phyloP scores from a whole-genome alignment of 164 flowering plant species.

The Kingdonia uniflora region DNA sequence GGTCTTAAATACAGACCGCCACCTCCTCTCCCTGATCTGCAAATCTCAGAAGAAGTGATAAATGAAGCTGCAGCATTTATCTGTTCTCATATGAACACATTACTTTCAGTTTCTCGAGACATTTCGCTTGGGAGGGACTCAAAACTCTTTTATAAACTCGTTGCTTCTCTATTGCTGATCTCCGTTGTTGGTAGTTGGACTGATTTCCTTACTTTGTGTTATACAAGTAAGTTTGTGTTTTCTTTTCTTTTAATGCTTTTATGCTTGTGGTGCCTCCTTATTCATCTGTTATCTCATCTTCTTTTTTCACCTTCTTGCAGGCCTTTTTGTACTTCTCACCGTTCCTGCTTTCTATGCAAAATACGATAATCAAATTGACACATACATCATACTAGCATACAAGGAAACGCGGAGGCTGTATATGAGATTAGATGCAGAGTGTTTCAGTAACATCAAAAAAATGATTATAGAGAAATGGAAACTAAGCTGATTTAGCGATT shows the following conservation, averaged over 20 bases:
- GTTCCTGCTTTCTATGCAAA: slow-evolving; percentile 70
- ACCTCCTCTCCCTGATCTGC: slow-evolving; percentile 76
- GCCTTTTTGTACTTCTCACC: slow-evolving; percentile 54
- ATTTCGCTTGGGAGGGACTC: slow-evolving; percentile 73
- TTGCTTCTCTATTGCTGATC: slow-evolving; percentile 39
- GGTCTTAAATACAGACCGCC: slow-evolving; percentile 52
- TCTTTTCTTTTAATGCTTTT: not conserved
- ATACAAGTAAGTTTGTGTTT: slow-evolving; percentile 54
- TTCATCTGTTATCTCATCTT: not conserved
- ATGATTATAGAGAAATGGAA: slow-evolving; percentile 49
- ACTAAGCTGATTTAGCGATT: slow-evolving; percentile 27
- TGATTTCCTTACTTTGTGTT: slow-evolving; percentile 59
- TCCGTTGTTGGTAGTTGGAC: slow-evolving; percentile 63
- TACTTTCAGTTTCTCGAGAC: slow-evolving; percentile 48
- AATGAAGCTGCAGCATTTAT: slow-evolving; percentile 40
- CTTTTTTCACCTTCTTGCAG: slow-evolving; percentile 26
- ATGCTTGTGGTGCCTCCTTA: not conserved
- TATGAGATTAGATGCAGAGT: slow-evolving; percentile 28
- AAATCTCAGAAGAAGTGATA: slow-evolving; percentile 58
- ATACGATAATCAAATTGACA: slow-evolving; percentile 54
- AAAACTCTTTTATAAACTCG: slow-evolving; percentile 50
- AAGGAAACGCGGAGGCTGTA: slow-evolving; percentile 29
- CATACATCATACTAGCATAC: slow-evolving; percentile 21
- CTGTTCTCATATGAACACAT: slow-evolving; percentile 33
- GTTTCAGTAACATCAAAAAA: slow-evolving; percentile 25